These are phyloP conservation scores for Cryoendolithus antarcticus DNA, from an alignment of 2,329 filamentous ascomycete genomes.

Conservation along the genomic window DNA sequence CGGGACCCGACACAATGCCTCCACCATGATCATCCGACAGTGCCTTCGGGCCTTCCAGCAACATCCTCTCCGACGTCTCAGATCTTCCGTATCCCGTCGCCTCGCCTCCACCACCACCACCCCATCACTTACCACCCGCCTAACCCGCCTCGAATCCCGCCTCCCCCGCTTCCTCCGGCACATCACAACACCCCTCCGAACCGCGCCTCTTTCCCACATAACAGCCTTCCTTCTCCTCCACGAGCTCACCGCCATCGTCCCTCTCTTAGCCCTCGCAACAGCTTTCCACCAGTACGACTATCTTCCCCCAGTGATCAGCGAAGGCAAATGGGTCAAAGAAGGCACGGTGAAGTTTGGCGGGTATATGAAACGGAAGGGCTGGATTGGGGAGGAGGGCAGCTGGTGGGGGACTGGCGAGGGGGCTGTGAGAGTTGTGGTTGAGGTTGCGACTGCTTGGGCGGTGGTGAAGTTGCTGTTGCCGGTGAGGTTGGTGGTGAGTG, in stretches of 20 bases:
- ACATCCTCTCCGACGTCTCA: no score
- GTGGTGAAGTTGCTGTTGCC: slow-evolving; percentile 79
- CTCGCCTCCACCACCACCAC: no score
- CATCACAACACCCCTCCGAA: slow-evolving; percentile 57
- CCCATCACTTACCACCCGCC: slow-evolving; percentile 8
- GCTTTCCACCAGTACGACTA: slow-evolving; percentile 70
- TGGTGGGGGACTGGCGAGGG: slow-evolving; percentile 28
- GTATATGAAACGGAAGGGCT: slow-evolving; percentile 68
- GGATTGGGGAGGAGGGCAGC: slow-evolving; percentile 48
- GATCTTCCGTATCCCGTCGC: no score
- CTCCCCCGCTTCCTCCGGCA: slow-evolving; percentile 55
- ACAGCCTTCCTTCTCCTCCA: slow-evolving; percentile 81
- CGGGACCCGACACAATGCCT: no score
- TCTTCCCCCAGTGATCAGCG: slow-evolving; percentile 48
- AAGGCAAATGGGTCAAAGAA: slow-evolving; percentile 43
- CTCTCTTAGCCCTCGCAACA: slow-evolving; percentile 60
- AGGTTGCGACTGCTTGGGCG: slow-evolving; percentile 77
- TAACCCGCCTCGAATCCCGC: slow-evolving; percentile 26
- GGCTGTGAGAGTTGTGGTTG: slow-evolving; percentile 44
- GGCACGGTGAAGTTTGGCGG: slow-evolving; percentile 63
- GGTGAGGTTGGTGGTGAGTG: slow-evolving; percentile 59
- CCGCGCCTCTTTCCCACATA: slow-evolving; percentile 70
- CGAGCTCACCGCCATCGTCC: slow-evolving; percentile 78
- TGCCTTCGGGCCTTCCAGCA: no score
- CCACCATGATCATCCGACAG: no score